phyloP scores from a whole-genome alignment of 208 protist genomes.

The Wallacemonas sp. region DNA sequence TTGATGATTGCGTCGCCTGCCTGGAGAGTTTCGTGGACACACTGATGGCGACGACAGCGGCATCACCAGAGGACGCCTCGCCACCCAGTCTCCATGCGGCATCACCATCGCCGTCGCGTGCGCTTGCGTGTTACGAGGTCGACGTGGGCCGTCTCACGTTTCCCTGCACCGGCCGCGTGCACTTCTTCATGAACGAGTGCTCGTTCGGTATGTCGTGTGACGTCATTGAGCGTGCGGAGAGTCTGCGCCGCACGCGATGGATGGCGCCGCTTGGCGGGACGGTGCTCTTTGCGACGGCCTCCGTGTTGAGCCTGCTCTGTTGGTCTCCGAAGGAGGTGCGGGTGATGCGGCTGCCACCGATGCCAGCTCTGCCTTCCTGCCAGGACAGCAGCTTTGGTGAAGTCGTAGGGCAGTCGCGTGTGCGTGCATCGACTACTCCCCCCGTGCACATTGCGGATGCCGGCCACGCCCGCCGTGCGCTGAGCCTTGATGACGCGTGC shows the following conservation, averaged over 20 bases:
- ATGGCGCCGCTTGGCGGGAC: constrained; percentile 43
- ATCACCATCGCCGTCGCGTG: no score
- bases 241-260: constrained; percentile 38
- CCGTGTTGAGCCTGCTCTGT: constrained; percentile 46
- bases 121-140: constrained; percentile 33
- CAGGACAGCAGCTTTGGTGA: no score
- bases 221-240: constrained; percentile 65
- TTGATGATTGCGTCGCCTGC: constrained; percentile 36
- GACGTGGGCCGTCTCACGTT: constrained; percentile 78
- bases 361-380: constrained; percentile 24
- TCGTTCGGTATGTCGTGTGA: constrained; percentile 82
- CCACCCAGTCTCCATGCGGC: no score
- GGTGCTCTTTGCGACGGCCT: constrained; percentile 57
- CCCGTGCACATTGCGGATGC: not conserved
- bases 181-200: constrained; percentile 87
- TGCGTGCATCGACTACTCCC: not conserved
- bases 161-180: constrained; percentile 44
- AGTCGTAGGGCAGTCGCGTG: not conserved
- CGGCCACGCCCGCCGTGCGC: not conserved
- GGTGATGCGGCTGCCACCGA: constrained; percentile 38
- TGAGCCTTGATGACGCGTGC: not conserved
- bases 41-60: not conserved
- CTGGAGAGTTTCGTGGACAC: constrained; percentile 11
- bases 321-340: constrained; percentile 57
- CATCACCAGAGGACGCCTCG: no score